Evolutionary conservation across 2,329 filamentous ascomycete genomes (phyloP).

Genomic region (Davidsoniella virescens): DNA sequence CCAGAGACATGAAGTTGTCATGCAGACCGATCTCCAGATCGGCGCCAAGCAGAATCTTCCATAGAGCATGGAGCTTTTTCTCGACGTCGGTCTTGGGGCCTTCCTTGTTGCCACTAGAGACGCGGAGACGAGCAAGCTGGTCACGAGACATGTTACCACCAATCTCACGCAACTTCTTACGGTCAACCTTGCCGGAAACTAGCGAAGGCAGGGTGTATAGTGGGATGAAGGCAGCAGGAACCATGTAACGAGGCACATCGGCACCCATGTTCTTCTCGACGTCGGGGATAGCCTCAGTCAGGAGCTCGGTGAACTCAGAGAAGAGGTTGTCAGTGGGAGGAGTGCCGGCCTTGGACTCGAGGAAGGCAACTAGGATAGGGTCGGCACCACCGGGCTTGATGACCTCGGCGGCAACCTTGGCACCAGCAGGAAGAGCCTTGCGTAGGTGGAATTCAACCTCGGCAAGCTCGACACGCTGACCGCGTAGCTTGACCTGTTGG

Average conservation of each 20-base stretch:
- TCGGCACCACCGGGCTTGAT: conserved; percentile 29
- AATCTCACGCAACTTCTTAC: conserved; percentile 31
- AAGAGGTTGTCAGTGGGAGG: conserved; percentile 16
- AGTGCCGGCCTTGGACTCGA: conserved; percentile 20
- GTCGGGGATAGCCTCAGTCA: conserved; percentile 18
- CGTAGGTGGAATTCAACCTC: conserved; percentile 35
- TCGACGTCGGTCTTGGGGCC: conserved; percentile 25
- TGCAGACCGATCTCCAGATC: conserved; percentile 21
- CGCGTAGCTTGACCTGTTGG: conserved; percentile 50
- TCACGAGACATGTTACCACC: conserved; percentile 25
- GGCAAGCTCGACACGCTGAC: conserved; percentile 46
- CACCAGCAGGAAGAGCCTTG: conserved; percentile 26
- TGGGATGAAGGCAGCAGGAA: conserved; percentile 31
- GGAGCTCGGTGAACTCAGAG: conserved; percentile 20
- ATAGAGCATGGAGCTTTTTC: conserved; percentile 22
- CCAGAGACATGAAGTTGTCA: conserved; percentile 31
- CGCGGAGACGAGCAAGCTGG: conserved; percentile 13
- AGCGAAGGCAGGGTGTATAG: conserved; percentile 29
- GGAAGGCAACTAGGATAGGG: conserved; percentile 30
- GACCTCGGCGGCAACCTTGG: conserved; percentile 31
- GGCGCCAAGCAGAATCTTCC: conserved; percentile 23
- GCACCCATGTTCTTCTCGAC: conserved; percentile 21
- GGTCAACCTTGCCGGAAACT: conserved; percentile 33
- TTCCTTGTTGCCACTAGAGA: conserved; percentile 18
- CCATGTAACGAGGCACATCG: conserved; percentile 29